Evolutionary conservation across 805 yeast species (phyloP).

Genomic region (Saccharomycopsis babjevae): DNA sequence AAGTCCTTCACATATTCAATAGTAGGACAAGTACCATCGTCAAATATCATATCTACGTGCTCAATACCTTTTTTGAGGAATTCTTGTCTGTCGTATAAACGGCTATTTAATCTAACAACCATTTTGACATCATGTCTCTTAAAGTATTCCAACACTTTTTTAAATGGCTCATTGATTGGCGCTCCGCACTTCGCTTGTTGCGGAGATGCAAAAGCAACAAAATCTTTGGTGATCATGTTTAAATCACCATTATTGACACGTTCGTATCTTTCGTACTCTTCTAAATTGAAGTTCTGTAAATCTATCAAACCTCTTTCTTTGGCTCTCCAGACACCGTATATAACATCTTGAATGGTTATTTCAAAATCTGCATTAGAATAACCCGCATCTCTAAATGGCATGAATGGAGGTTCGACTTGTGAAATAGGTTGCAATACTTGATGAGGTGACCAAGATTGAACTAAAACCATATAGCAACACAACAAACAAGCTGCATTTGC

Average conservation of each 20-base stretch:
- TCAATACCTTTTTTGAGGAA: slow-evolving; percentile 76
- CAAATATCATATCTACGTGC: slow-evolving; percentile 93
- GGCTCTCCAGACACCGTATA: slow-evolving; percentile 96
- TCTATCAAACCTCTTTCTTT: slow-evolving; percentile 86
- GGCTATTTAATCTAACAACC: slow-evolving; percentile 89
- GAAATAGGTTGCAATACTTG: slow-evolving; percentile 91
- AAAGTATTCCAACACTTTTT: slow-evolving; percentile 73
- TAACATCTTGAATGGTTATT: slow-evolving; percentile 86
- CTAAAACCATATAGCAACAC: slow-evolving; percentile 89
- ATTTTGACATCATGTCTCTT: slow-evolving; percentile 63
- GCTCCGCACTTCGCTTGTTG: slow-evolving; percentile 50
- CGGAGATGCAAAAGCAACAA: slow-evolving; percentile 96
- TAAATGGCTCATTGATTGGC: slow-evolving; percentile 62
- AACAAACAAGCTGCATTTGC: slow-evolving; percentile 91
- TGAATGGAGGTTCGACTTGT: slow-evolving; percentile 86
- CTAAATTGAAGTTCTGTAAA: slow-evolving; percentile 75
- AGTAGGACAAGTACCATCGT: slow-evolving; percentile 97
- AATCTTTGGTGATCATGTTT: slow-evolving; percentile 83
- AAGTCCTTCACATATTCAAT: slow-evolving; percentile 87
- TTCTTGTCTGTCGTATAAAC: slow-evolving; percentile 74
- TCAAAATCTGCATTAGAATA: slow-evolving; percentile 93
- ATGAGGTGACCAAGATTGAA: slow-evolving; percentile 98
- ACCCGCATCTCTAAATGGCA: slow-evolving; percentile 95
- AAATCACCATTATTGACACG: slow-evolving; percentile 96
- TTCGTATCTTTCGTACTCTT: slow-evolving; percentile 90